Evolutionary conservation across 2,329 filamentous ascomycete species (phyloP), one percentile per base, ranked within the genome.

Genomic region (Paecilomyces dactylethromorphus): DNA sequence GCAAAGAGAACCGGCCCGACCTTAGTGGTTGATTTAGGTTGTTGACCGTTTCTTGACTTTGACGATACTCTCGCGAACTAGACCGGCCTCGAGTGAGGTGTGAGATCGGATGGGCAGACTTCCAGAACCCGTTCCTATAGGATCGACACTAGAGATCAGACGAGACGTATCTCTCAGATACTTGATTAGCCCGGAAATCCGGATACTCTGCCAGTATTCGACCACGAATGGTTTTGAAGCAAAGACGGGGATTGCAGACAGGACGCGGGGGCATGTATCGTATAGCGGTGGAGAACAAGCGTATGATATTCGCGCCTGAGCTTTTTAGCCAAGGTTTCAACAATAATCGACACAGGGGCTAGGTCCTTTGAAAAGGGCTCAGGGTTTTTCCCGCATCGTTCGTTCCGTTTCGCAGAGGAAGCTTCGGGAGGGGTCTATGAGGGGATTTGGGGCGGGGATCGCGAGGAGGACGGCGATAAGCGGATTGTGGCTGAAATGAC

Each of bases 401-500:
- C 50, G 50, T 10, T 24, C 22, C 24, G 50, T 52, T 52, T 52
- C 50, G 50, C 50, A 52, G 50, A 29, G 26, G 50, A 29, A 24
- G 59, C 55, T 53, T 51, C 54, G 58, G 21, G 49, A 49, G 57
- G 29, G 21, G 22, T 18, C 55, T 52, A 24, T 29, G 50, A 52
- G 50, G 50, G 50, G 50, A 13, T 12, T 29, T 24, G 13, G 50
- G 50, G 22, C 21, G 50, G 50, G 26, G 26, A 52, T 52, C 50
- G 50, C 22, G 53, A 57, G 21, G 39, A 39, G 52, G 52, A 59
- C n/a, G 52, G 58, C 58, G 57, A 54, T 54, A 58, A 55, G 53
- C 57, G 56, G 53, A 35, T 56, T 24, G 58, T 59, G 22, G 45
- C 35, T 33, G 59, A 59, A 21, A 60, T 62, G 45, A 55, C 54